Base-by-base conservation (phyloP, 1,284 basidiomycete species). In the Austroboletus niveus region DNA sequence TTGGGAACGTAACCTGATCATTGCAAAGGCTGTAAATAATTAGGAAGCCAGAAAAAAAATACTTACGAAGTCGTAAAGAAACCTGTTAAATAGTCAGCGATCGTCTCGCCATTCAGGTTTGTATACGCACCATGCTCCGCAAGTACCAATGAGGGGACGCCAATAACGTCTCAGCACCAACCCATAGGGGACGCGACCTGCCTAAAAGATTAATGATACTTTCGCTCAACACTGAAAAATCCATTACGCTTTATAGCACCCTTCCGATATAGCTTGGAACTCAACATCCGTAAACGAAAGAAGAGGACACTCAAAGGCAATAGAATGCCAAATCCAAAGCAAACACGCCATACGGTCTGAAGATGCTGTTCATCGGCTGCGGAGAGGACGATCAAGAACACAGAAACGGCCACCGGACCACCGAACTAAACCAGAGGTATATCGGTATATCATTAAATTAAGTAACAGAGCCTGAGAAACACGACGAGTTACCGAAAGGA, bases 241-340 rank as follows among this genome's bases (percentile, higher is more conserved):
- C n/a, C 36, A 40, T 63, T 65, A 79, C 79, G 72, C 58, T 85
- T 82, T 58, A 89, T 87, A 3, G 85, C 85, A 30, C 80, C 76
- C 53, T 82, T 76, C 46, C 79, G 77, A 64, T 85, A 89, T 35
- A 89, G 73, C 57, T 76, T 77, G 20, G 84, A 79, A 59, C 80
- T 87, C 60, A 88, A 64, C 85, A 90, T 90, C 45, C 79, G 75
- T 60, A 88, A 68, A 44, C 88, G 83, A 71, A 88, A 87, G 62
- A 81, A 75, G 63, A 92, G 84, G 40, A 92, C 88, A 4, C 77
- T 76, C 45, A 88, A 63, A 5, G 89, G 87, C 9, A 89, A 74
- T 17, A 87, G 40, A 31, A 87, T 79, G 17, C 87, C 85, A 47
- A 92, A 75, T 4, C 85, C 88, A 60, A 89, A 89, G 62, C 82